Base-by-base conservation (phyloP, 108 stramenopile species). In the Seminavis robusta region DNA sequence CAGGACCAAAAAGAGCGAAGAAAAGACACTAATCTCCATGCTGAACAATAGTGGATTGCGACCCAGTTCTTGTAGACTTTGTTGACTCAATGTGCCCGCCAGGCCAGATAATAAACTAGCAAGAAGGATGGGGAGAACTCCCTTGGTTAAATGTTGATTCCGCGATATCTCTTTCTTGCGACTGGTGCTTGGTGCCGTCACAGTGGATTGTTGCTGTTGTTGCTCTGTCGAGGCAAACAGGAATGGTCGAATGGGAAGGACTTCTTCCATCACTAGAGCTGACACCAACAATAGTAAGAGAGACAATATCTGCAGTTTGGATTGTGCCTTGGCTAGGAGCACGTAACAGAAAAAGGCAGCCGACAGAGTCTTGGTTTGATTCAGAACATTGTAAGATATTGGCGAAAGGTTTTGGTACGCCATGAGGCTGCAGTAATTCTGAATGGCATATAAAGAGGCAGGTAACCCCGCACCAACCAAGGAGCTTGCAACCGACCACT, bases 291-390 rank as follows among this genome's bases (percentile, higher is more conserved):
- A 78, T 15, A 94, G 21, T 10, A 71, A 33, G 7, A 95, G 69
- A 5, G 94, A 74, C 21, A 83, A 25, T 17, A 92, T 59, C 66
- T 95, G 94, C 43, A 68, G 41, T 43, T n/a, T 49, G 1, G 86
- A 80, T 63, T 95, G 94, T 50, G 44, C 48, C 45, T 80, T 53
- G 30, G 86, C 86, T 71, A 92, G 52, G 15, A 95, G 23, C 13
- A 95, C 56, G 69, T 67, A 95, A 28, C 91, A 88, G 47, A 79
- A 92, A 7, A 92, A 36, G 23, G 95, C 95, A 8, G 93, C 90
- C 37, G 78, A 81, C 19, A 96, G 42, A 8, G 87, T 94, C 59
- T 96, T 96, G n/a, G 91, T 94, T 58, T 96, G 95, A 64, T 92
- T 95, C 9, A 95, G 77, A 19, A 92, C 78, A 60, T 90, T 90